Conservation (phyloP, 2,329 filamentous ascomycete species). For the Aspergillus ruber region DNA sequence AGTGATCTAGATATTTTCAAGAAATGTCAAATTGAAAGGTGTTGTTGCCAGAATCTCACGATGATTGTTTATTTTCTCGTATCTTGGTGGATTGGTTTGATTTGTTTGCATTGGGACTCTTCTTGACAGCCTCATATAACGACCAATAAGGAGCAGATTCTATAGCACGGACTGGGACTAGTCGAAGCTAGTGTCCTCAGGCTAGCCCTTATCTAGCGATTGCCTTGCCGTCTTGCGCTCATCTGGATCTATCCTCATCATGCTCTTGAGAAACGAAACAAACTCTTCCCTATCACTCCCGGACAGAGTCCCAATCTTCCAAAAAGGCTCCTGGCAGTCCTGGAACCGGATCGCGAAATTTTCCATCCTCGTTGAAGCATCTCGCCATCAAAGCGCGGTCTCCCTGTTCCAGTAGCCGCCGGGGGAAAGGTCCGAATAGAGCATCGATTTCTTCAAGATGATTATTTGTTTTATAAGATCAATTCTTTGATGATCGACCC, state of each 20-base stretch:
- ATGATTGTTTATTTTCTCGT: too few relatives aligned
- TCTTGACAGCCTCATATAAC: too few relatives aligned
- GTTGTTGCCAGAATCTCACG: too few relatives aligned
- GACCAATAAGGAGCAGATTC: too few relatives aligned
- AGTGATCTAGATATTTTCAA: too few relatives aligned
- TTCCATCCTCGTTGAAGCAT: constrained; percentile 5
- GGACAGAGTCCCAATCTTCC: constrained; percentile 3
- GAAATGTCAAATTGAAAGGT: too few relatives aligned
- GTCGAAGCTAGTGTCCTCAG: too few relatives aligned
- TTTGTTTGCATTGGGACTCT: too few relatives aligned
- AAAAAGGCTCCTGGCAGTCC: neutral
- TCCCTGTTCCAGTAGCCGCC: constrained; percentile 3
- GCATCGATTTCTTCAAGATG: constrained; percentile 7
- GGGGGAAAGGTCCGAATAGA: constrained; percentile 9
- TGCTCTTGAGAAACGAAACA: constrained; percentile 10
- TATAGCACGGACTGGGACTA: too few relatives aligned
- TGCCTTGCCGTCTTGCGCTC: constrained; percentile 9
- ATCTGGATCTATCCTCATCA: constrained; percentile 12
- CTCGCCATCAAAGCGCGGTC: constrained; percentile 3
- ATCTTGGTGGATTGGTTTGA: too few relatives aligned
- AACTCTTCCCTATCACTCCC: constrained; percentile 10
- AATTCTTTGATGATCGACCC: constrained; percentile 1
- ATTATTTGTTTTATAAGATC: constrained; percentile 8
- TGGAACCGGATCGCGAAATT: constrained; percentile 2
- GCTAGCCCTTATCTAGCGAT: constrained; percentile 12